These are phyloP conservation scores for Postia placenta DNA, from an alignment of 768 basidiomycete species.

Conservation along the genomic window DNA sequence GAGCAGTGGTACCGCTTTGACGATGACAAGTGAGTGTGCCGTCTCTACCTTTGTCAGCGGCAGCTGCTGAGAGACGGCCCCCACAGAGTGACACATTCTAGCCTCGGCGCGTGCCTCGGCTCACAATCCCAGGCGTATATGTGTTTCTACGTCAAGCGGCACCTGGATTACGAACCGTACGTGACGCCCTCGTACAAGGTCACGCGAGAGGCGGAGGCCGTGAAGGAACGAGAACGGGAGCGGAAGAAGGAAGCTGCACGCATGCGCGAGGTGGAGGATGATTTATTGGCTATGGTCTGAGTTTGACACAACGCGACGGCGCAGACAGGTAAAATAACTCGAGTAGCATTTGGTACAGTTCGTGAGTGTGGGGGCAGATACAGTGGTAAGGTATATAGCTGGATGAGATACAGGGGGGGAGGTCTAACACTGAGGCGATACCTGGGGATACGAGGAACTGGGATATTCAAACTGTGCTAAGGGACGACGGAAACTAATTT, in stretches of 20 bases:
- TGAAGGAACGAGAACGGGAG: conserved; percentile 52
- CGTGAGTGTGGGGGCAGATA: not conserved
- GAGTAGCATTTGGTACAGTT: not conserved
- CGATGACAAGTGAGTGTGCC: conserved; percentile 73
- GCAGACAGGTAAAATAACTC: no score
- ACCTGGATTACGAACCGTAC: conserved; percentile 76
- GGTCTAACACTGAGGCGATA: not conserved
- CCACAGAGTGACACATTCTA: conserved; percentile 64
- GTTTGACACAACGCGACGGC: no score
- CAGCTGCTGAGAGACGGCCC: conserved; percentile 6
- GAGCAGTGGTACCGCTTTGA: conserved; percentile 89
- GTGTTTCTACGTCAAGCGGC: conserved; percentile 92
- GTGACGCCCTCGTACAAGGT: conserved; percentile 63
- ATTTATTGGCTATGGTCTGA: conserved; percentile 43
- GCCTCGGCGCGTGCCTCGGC: conserved; percentile 56
- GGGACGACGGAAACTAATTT: no score
- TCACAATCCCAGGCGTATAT: conserved; percentile 84
- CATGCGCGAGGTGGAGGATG: conserved; percentile 61
- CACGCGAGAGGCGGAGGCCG: conserved; percentile 59
- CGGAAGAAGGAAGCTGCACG: conserved; percentile 44
- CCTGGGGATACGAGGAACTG: no score
- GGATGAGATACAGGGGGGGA: conserved; percentile 5
- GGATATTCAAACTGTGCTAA: no score
- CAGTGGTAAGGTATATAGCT: conserved; percentile 9
- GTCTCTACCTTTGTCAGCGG: conserved; percentile 3